Base-by-base conservation (phyloP, 257 asterid genomes). In the Prunella vulgaris region DNA sequence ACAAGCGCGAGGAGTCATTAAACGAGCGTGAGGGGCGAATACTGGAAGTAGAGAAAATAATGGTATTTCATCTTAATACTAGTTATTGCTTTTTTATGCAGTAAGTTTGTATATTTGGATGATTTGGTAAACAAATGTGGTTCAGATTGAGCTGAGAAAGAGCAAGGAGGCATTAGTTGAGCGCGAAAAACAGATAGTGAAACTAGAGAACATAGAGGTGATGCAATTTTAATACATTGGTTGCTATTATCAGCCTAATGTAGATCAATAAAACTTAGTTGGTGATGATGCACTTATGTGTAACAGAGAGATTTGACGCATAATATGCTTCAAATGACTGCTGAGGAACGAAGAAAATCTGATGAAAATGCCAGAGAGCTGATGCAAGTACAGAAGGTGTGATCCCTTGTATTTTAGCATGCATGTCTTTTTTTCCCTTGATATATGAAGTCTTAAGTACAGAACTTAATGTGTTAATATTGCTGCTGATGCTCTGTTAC, bases 1-100 rank as follows among this genome's bases (percentile, higher is more conserved):
- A 87, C 61, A 83, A 80, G 69, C 86, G 95, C 22, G 97, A 93
- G 78, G 81, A 90, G 77, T 78, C 92, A 10, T 58, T 81, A 24
- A 87, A 90, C 42, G 94, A 85, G 70, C 82, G 87, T 10, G 96
- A 88, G 76, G 87, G 87, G 59, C 88, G 70, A 42, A 88, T 84
- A 76, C 92, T 87, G 70, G 98, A 90, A n/a, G 94, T 84, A 69
- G 96, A 93, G 74, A 93, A 85, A 63, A 59, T 33, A 62, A 83
- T 84, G 97, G 97, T 88, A 42, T 60, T 42, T 70, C 25, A 6
- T 9, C 8, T 35, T 35, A 70, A 20, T 51, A 4, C 25, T 64
- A 49, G 12, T 44, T 18, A 42, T 38, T 53, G 32, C 48, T 60
- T 52, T 15, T 48, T 60, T 18, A 48, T 48, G 54, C 21, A 3